Conservation (phyloP, 2,329 filamentous ascomycete genomes). For the Colletotrichum nymphaeae region DNA sequence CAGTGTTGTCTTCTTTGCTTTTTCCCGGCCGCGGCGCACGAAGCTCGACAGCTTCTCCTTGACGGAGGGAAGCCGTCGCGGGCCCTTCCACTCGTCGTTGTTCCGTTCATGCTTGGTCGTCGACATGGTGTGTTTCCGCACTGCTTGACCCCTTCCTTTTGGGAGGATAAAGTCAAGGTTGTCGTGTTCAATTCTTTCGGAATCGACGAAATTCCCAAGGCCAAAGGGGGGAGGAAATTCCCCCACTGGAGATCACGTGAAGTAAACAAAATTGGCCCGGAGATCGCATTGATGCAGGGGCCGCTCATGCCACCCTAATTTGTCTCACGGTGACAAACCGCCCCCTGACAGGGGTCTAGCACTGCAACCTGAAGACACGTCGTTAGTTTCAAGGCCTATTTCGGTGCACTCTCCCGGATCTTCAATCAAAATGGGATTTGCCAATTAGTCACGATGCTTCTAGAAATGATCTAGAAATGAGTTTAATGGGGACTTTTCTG, state of each 20-base stretch:
- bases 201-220: background rate
- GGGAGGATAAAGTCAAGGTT: background rate
- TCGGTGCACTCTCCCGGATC: background rate
- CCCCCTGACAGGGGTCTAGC: background rate
- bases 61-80: constrained; percentile 20
- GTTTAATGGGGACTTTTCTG: background rate
- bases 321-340: background rate
- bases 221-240: constrained; percentile 2
- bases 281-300: constrained; percentile 33
- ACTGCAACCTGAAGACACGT: background rate
- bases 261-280: constrained; percentile 34
- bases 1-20: constrained; percentile 31
- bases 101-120: constrained; percentile 24
- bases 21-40: constrained; percentile 12
- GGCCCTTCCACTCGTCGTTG: constrained; percentile 18
- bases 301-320: background rate
- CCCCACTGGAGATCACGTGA: constrained; percentile 25
- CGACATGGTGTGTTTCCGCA: constrained; percentile 8
- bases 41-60: constrained; percentile 30
- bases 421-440: background rate
- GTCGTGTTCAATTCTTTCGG: background rate
- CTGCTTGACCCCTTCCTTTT: constrained; percentile 4
- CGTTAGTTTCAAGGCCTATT: background rate
- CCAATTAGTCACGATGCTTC: no score
- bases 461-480: no score